Percentiles rank a stretch among this genome's conserved stretches.
These are phyloP conservation scores for Pyronema domesticum DNA, from an alignment of 495 filamentous ascomycete genomes.

Conservation along the genomic window DNA sequence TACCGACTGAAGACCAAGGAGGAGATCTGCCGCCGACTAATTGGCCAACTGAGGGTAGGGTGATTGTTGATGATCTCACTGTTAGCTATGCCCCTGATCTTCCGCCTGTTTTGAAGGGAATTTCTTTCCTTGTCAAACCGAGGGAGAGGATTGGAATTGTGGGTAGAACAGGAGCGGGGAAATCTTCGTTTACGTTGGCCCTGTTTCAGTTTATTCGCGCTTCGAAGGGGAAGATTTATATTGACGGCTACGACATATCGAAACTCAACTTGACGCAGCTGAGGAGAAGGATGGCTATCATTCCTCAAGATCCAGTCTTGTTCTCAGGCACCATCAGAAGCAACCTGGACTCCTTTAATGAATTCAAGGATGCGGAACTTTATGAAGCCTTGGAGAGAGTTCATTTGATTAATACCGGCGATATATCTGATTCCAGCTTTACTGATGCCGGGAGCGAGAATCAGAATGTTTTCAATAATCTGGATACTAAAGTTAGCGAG, in stretches of 20 bases:
- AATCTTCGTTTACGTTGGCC: constrained; percentile 66
- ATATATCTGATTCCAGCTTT: constrained; percentile 16
- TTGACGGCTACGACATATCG: constrained; percentile 62
- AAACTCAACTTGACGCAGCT: constrained; percentile 57
- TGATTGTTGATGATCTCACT: constrained; percentile 56
- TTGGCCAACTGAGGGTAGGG: constrained; percentile 60
- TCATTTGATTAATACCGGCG: constrained; percentile 39
- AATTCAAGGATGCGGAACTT: constrained; percentile 53
- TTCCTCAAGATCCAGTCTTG: constrained; percentile 71
- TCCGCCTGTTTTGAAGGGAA: constrained; percentile 54
- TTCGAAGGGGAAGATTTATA: constrained; percentile 46
- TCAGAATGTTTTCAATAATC: constrained; percentile 43
- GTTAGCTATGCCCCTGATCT: constrained; percentile 62
- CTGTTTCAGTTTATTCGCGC: constrained; percentile 73
- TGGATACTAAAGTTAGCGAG: constrained; percentile 48
- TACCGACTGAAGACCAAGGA: constrained; percentile 48
- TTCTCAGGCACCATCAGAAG: constrained; percentile 71
- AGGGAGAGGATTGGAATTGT: constrained; percentile 70
- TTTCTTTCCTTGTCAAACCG: constrained; percentile 49
- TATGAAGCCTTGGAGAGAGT: constrained; percentile 59
- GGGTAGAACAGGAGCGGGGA: constrained; percentile 73
- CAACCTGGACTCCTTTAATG: constrained; percentile 66
- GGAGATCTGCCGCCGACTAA: constrained; percentile 48
- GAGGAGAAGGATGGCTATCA: constrained; percentile 60
- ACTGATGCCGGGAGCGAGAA: constrained; percentile 28